Evolutionary conservation across 805 yeast species (phyloP).

Genomic region (Wickerhamiella siamensis): DNA sequence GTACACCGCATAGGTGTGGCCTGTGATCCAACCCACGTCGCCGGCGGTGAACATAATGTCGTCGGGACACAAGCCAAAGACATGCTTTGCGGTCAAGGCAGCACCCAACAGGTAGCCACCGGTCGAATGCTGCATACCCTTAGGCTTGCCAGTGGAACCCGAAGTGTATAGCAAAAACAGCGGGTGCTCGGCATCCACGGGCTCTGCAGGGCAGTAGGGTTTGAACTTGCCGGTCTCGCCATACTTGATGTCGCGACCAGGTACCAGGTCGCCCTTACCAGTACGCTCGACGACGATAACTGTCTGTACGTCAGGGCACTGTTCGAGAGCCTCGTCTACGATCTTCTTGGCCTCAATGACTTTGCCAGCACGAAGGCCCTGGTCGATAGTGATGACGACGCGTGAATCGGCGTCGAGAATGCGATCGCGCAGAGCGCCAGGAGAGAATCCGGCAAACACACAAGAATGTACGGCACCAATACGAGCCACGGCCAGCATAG

Average conservation of each 20-base stretch:
- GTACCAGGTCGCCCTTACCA: conserved; percentile 58
- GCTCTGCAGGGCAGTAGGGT: conserved; percentile 72
- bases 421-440: conserved; percentile 85
- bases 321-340: conserved; percentile 82
- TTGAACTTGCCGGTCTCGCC: conserved; percentile 78
- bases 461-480: conserved; percentile 95
- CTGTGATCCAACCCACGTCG: conserved; percentile 98
- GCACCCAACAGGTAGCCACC: conserved; percentile 94
- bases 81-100: conserved; percentile 77
- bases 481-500: conserved; percentile 88
- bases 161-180: conserved; percentile 90
- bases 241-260: conserved; percentile 90
- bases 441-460: conserved; percentile 88
- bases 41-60: conserved; percentile 94
- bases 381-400: conserved; percentile 87
- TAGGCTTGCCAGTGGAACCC: conserved; percentile 96
- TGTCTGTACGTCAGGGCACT: conserved; percentile 56
- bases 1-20: conserved; percentile 89
- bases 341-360: conserved; percentile 82
- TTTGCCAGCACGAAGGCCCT: conserved; percentile 80
- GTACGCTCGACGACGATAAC: conserved; percentile 85
- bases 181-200: conserved; percentile 89
- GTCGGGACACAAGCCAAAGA: conserved; percentile 79
- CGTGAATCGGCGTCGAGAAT: conserved; percentile 74
- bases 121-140: conserved; percentile 91